Percentiles rank a stretch among this genome's conserved stretches.
These are phyloP conservation scores for Lachnellula suecica DNA, from an alignment of 2,329 filamentous ascomycete species.

Conservation along the genomic window DNA sequence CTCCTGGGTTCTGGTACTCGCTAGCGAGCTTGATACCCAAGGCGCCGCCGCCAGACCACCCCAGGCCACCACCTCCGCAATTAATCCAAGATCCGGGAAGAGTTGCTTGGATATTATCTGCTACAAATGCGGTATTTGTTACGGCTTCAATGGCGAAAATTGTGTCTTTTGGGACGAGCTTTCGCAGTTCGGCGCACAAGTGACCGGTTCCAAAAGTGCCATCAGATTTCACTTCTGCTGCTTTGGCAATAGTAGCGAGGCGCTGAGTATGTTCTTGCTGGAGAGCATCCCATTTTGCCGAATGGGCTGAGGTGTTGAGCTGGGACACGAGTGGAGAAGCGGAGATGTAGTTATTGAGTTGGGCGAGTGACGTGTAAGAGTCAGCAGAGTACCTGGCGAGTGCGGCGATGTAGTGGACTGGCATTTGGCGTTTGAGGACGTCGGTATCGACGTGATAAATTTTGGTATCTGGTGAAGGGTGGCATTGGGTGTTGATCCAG, in stretches of 20 bases:
- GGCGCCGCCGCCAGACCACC: conserved; percentile 76
- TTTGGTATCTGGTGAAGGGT: conserved; percentile 49
- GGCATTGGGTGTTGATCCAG: conserved; percentile 80
- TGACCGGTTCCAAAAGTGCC: conserved; percentile 53
- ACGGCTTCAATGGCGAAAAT: conserved; percentile 80
- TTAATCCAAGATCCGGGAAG: conserved; percentile 76
- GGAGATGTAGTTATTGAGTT: conserved; percentile 64
- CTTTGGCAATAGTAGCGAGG: conserved; percentile 57
- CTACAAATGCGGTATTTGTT: conserved; percentile 65
- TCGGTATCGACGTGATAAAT: conserved; percentile 67
- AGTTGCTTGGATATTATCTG: conserved; percentile 69
- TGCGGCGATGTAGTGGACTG: conserved; percentile 69
- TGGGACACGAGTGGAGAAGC: conserved; percentile 43
- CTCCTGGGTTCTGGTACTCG: conserved; percentile 44
- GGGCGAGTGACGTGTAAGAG: conserved; percentile 61
- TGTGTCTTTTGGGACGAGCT: conserved; percentile 59
- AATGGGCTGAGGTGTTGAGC: conserved; percentile 37
- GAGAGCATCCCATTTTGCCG: conserved; percentile 52
- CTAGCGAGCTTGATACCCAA: conserved; percentile 75
- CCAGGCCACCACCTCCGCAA: conserved; percentile 77
- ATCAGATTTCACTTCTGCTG: conserved; percentile 57
- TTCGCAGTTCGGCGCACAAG: conserved; percentile 49
- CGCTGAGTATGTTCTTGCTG: conserved; percentile 57
- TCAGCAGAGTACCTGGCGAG: conserved; percentile 67
- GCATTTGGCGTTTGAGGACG: conserved; percentile 66